A percentile compares a stretch with the other conserved stretches of the same genome.
phyloP scores from a whole-genome alignment of 495 filamentous ascomycete genomes.

The Podospora appendiculata region DNA sequence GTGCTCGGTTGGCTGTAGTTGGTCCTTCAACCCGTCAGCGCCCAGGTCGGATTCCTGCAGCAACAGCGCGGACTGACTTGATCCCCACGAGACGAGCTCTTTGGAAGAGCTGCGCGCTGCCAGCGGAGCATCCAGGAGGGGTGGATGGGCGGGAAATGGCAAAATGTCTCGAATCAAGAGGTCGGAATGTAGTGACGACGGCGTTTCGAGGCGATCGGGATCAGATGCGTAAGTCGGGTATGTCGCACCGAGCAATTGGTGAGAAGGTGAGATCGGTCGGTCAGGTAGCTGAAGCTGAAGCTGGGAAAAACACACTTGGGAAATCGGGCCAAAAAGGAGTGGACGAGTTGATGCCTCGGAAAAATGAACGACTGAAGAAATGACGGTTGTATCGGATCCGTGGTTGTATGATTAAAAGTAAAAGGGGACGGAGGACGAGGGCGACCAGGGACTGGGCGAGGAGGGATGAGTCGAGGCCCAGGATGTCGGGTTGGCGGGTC shows the following conservation, averaged over 20 bases:
- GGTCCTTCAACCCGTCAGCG: conserved; percentile 1
- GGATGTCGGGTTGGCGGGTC: conserved; percentile 14
- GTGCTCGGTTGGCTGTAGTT: not conserved
- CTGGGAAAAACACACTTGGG: not conserved
- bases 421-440: not conserved
- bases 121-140: conserved; percentile 28
- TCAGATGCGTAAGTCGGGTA: not conserved
- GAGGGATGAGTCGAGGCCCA: conserved; percentile 7
- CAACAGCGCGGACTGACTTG: conserved; percentile 2
- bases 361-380: conserved; percentile 25
- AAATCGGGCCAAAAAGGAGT: conserved; percentile 16
- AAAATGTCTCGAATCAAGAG: not conserved
- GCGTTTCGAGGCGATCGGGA: not conserved
- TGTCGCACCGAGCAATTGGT: not conserved
- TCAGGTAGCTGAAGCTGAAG: no score
- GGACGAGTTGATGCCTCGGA: conserved; percentile 22
- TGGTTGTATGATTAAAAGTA: conserved; percentile 11
- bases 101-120: conserved; percentile 21
- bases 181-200: not conserved
- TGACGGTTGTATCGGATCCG: conserved; percentile 9
- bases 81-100: conserved; percentile 18
- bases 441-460: conserved; percentile 7
- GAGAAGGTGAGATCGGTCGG: not conserved
- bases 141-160: not conserved
- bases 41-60: conserved; percentile 4